A percentile compares a stretch with the other conserved stretches of the same genome.
phyloP scores from a whole-genome alignment of 495 filamentous ascomycete species.

The Terfezia boudieri region DNA sequence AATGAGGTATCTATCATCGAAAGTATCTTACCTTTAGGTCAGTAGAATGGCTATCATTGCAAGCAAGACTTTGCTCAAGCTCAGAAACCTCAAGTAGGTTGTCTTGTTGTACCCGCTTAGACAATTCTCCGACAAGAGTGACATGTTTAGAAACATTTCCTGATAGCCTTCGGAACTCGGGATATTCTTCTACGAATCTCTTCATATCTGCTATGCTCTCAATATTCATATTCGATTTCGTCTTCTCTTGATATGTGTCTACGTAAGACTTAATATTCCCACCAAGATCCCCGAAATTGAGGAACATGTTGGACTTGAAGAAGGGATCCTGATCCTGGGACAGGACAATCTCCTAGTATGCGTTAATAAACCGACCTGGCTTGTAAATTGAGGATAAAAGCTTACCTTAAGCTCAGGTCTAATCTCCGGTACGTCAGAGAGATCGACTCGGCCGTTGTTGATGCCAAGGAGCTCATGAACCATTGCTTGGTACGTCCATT shows the following conservation, averaged over 20 bases:
- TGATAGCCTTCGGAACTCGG: constrained; percentile 87
- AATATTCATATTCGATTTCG: constrained; percentile 76
- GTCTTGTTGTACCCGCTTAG: constrained; percentile 61
- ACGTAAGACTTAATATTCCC: constrained; percentile 98
- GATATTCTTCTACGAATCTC: constrained; percentile 95
- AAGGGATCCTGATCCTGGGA: constrained; percentile 97
- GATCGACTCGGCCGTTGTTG: constrained; percentile 70
- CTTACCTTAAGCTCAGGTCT: constrained; percentile 52
- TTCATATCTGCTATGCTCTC: constrained; percentile 98
- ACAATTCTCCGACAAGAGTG: constrained; percentile 81
- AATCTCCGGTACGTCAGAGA: constrained; percentile 70
- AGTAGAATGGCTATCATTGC: constrained; percentile 75
- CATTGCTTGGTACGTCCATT: constrained; percentile 99
- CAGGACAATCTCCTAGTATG: constrained; percentile 53
- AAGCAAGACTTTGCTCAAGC: constrained; percentile 87
- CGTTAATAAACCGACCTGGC: neutral
- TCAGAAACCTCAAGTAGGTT: constrained; percentile 82
- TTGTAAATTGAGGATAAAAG: neutral
- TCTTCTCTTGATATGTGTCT: constrained; percentile 89
- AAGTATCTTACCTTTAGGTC: constrained; percentile 50
- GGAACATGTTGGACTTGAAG: constrained; percentile 99
- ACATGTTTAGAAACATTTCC: constrained; percentile 98
- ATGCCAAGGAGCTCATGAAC: constrained; percentile 91
- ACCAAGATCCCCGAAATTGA: constrained; percentile 92
- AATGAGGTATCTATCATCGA: constrained; percentile 7